phyloP scores from a whole-genome alignment of 257 asterid genomes.

The Solanum okadae region DNA sequence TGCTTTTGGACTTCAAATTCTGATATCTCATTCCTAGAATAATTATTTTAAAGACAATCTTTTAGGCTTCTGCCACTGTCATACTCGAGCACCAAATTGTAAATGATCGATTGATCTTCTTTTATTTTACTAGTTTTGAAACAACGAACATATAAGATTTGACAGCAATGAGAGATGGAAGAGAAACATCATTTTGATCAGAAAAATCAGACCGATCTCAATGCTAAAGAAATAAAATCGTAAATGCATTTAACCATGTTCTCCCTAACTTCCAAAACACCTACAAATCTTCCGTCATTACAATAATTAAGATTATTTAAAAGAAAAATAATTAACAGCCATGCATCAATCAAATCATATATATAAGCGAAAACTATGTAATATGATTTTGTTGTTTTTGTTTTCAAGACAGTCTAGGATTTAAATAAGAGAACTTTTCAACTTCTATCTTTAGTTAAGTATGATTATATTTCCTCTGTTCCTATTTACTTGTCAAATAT shows the following conservation, averaged over 20 bases:
- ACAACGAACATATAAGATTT: neutral
- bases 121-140: neutral
- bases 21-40: neutral
- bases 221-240: neutral
- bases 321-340: neutral
- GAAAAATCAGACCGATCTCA: too few relatives aligned
- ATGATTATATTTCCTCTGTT: neutral
- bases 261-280: neutral
- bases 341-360: neutral
- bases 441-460: neutral
- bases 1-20: neutral
- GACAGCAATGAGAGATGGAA: neutral
- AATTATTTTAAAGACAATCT: neutral
- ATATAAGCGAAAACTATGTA: neutral
- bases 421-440: neutral
- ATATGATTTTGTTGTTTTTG: neutral
- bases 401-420: neutral
- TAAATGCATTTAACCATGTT: neutral
- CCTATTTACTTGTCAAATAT: too few relatives aligned
- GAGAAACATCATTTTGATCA: neutral
- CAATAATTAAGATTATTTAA: neutral
- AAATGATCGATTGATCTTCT: neutral
- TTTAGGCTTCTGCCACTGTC: neutral
- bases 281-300: neutral
- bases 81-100: neutral